Base-by-base conservation (phyloP, 441 rosid species). In the Hura crepitans region DNA sequence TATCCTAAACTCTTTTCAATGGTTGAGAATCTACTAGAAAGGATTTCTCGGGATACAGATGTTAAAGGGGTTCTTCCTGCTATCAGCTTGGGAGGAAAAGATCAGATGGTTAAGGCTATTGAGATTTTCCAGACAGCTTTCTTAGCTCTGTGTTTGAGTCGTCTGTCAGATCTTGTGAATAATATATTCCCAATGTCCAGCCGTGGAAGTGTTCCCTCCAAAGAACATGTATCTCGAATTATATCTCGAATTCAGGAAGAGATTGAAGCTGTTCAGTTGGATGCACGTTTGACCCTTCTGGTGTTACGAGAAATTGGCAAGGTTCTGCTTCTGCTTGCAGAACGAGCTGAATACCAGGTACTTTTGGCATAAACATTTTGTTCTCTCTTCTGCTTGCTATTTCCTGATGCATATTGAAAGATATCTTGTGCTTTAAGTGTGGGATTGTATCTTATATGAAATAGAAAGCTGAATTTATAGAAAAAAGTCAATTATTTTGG, bases 301-400 rank as follows among this genome's bases (percentile, higher is more conserved):
- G 96, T 96, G 66, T 79, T 96, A 81, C 94, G 76, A 60, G 96
- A 83, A 88, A 88, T 93, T 72, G 88, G 87, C 75, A 96, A 91
- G 82, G 96, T 83, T 68, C 84, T 96, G 80, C 84, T 78, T 65
- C 86, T 87, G 70, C 82, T 96, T 54, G 95, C 99, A 50, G 71
- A 87, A 77, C 89, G 97, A 73, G 93, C 97, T 61, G 98, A 96
- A 78, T 89, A 86, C 83, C 98, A 92, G 99, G 98, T 92, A 83
- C 70, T 53, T 59, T 45, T 9, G 12, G 33, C 18, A 23, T 39
- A 72, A 55, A 35, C 49, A 64, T 23, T 23, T 39, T 9, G 47
- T 58, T 50, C 67, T 49, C 54, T 53, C 35, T 62, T 61, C 15
- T 58, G 43, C 45, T 51, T 5, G 14, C 10, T 57, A 1, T 33